Evolutionary conservation across 257 asterid species (phyloP), one percentile per base, ranked within the genome.

Genomic region (Ehretia macrophylla): DNA sequence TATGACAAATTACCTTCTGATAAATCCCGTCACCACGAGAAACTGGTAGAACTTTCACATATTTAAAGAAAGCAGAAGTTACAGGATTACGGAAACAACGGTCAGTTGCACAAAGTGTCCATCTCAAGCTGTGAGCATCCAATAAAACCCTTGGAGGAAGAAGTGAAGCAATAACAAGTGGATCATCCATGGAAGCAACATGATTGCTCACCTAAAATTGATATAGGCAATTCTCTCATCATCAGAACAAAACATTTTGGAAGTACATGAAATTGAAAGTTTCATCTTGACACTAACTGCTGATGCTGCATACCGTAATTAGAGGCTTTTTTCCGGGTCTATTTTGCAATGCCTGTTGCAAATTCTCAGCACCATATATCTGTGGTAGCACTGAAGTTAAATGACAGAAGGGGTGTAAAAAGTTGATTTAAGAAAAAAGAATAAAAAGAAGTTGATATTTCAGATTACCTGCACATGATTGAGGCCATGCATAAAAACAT

Each of bases 71-170:
- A 47, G 97, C 95, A 42, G 97, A 82, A 44, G 91, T 82, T 32
- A 82, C 84, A 16, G 94, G 75, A 76, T 84, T 86, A 46, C 73
- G 79, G 73, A 89, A 89, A 72, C 97, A 89, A n/a, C 97, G 81
- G 73, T 89, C 97, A 53, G 97, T 75, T 58, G 97, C 97, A 81
- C 97, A 89, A 40, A 90, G 87, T 11, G 97, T 87, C 97, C 96
- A 90, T 63, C 97, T 78, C 79, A 85, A 66, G 57, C 72, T 80
- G 48, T 74, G 76, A 53, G 96, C 96, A 76, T 87, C 79, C 14
- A 90, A 61, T 75, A 90, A 62, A 71, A 90, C 72, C 50, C 84
- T 79, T 37, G 84, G 96, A 19, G 96, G 87, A 60, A 90, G 90
- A 40, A 90, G 64, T 45, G 97, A 72, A 70, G 97, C 88, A 68